Evolutionary conservation across 2,329 filamentous ascomycete genomes (phyloP).

Genomic region (Daldinia sp.): DNA sequence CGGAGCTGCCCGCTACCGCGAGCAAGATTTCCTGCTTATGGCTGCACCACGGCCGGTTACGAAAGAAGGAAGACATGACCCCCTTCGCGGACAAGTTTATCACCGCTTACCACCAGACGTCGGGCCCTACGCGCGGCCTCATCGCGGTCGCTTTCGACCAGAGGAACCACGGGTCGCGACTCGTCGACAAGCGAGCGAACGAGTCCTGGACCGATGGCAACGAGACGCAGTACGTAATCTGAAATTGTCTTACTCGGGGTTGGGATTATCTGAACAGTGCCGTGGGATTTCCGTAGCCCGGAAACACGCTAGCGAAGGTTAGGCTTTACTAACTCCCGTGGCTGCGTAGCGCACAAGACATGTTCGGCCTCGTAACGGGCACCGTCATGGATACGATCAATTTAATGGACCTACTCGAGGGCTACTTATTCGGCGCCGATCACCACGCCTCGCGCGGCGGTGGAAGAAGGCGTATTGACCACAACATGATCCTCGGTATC

Average conservation of each 20-base stretch:
- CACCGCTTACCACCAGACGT: slow-evolving; percentile 68
- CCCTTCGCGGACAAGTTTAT: slow-evolving; percentile 75
- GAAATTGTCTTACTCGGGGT: not conserved
- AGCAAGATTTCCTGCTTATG: slow-evolving; percentile 80
- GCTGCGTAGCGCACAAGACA: slow-evolving; percentile 73
- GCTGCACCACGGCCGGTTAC: slow-evolving; percentile 84
- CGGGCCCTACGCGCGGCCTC: slow-evolving; percentile 58
- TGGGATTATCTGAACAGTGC: not conserved
- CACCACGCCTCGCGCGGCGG: slow-evolving; percentile 44
- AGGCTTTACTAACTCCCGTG: not conserved
- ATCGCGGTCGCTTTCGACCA: slow-evolving; percentile 90
- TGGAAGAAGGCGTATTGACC: slow-evolving; percentile 54
- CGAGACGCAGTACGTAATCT: slow-evolving; percentile 61
- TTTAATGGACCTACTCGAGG: slow-evolving; percentile 79
- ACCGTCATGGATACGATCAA: slow-evolving; percentile 78
- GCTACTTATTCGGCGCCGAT: slow-evolving; percentile 70
- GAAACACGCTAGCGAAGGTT: not conserved
- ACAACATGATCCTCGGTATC: slow-evolving; percentile 81
- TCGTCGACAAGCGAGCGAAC: slow-evolving; percentile 74
- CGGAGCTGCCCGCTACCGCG: slow-evolving; percentile 67
- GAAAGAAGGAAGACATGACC: slow-evolving; percentile 76
- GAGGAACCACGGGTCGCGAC: slow-evolving; percentile 84
- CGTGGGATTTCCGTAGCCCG: not conserved
- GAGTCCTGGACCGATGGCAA: slow-evolving; percentile 83
- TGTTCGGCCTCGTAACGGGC: slow-evolving; percentile 80